phyloP scores from a whole-genome alignment of 257 asterid genomes.

The Linderniella brevidens region DNA sequence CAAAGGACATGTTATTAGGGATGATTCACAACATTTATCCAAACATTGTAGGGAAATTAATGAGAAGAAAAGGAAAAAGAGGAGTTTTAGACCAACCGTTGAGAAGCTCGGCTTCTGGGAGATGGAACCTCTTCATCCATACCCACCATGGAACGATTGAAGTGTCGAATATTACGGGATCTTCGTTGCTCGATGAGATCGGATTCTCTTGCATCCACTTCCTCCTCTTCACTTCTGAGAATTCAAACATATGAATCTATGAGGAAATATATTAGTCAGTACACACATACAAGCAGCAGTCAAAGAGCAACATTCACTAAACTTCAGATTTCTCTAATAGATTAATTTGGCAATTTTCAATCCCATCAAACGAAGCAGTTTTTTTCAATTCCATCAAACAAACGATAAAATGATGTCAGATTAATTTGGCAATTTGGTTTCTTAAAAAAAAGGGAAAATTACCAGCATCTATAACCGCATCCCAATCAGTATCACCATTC shows the following conservation, averaged over 20 bases:
- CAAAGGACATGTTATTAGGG: not conserved
- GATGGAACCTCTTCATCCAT: slow-evolving; percentile 90
- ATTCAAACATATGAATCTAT: slow-evolving; percentile 1
- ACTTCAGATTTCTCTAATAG: too few relatives aligned
- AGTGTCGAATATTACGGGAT: slow-evolving; percentile 69
- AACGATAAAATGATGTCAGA: too few relatives aligned
- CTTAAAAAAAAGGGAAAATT: slow-evolving; percentile 5
- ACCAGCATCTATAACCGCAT: slow-evolving; percentile 95
- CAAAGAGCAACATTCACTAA: too few relatives aligned
- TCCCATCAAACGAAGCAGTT: not conserved
- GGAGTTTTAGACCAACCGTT: slow-evolving; percentile 33
- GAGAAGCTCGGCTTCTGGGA: slow-evolving; percentile 93
- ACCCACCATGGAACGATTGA: slow-evolving; percentile 97
- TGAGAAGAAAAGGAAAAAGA: not conserved
- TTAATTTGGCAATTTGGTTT: too few relatives aligned
- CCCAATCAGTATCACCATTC: slow-evolving; percentile 68
- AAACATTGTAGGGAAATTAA: not conserved
- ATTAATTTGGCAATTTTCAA: too few relatives aligned
- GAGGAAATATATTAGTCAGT: not conserved
- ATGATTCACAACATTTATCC: not conserved
- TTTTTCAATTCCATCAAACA: not conserved
- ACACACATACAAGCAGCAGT: not conserved
- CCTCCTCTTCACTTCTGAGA: slow-evolving; percentile 89
- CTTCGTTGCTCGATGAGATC: slow-evolving; percentile 60
- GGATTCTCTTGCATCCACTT: slow-evolving; percentile 79